phyloP scores from a whole-genome alignment of 225 moss, liverwort and hornwort genomes.

The Neckera pumila region DNA sequence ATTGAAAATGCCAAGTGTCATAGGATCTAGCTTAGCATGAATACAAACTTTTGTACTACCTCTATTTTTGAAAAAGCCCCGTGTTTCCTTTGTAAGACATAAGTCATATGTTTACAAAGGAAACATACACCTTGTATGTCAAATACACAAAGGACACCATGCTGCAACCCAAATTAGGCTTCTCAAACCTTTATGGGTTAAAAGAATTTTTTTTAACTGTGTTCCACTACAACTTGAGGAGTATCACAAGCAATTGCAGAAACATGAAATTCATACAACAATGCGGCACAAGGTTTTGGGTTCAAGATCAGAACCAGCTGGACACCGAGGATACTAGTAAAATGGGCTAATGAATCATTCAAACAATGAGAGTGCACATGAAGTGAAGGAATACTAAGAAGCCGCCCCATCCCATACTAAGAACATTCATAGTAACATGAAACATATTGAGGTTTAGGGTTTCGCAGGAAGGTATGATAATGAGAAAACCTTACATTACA shows the following conservation, averaged over 20 bases:
- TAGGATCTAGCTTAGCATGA: not conserved
- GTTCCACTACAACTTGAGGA: not conserved
- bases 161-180: not conserved
- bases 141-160: not conserved
- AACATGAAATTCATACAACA: not conserved
- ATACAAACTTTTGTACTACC: not conserved
- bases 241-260: not conserved
- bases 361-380: not conserved
- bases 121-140: not conserved
- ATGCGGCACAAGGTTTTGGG: not conserved
- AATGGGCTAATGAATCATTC: not conserved
- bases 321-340: not conserved
- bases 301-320: not conserved
- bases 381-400: not conserved
- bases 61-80: no score
- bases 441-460: not conserved
- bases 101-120: no score
- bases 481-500: not conserved
- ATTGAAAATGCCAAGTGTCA: not conserved
- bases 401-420: not conserved
- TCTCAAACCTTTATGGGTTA: not conserved
- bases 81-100: no score
- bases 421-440: not conserved
- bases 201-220: not conserved
- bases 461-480: not conserved